Evolutionary conservation across 192 early-diverging fungal species (phyloP).

Genomic region (Coemansia erecta): DNA sequence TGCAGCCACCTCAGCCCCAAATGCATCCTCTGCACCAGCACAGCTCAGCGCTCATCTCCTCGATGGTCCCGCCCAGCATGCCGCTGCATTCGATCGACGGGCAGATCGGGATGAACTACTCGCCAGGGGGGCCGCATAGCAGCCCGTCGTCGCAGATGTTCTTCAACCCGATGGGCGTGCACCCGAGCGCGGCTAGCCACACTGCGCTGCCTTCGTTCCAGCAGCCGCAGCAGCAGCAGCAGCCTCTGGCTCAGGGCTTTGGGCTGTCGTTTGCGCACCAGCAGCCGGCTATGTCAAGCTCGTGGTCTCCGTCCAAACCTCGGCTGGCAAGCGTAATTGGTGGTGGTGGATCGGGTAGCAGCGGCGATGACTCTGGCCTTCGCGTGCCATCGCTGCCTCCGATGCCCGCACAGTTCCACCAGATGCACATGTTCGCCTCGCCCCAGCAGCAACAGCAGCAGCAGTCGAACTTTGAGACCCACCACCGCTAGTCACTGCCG

Average conservation of each 20-base stretch:
- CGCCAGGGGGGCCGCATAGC: background rate
- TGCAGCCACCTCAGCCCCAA: background rate
- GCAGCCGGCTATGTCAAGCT: background rate
- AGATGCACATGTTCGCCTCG: constrained; percentile 1
- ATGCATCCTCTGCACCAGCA: background rate
- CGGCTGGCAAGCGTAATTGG: background rate
- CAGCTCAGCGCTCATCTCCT: no score
- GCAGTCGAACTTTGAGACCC: background rate
- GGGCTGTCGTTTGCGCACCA: constrained; percentile 2
- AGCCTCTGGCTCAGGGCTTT: background rate
- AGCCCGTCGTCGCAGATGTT: constrained; percentile 5
- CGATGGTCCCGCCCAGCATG: no score
- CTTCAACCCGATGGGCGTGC: constrained; percentile 9
- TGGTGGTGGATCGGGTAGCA: background rate
- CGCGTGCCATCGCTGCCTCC: constrained; percentile 3
- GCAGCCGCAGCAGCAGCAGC: no score
- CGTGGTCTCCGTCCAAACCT: constrained; percentile 27
- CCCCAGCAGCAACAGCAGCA: constrained; percentile 17
- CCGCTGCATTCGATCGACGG: no score
- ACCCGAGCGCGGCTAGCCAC: constrained; percentile 6
- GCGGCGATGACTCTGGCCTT: background rate
- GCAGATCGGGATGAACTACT: no score
- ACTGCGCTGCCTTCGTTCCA: constrained; percentile 28
- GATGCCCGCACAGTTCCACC: constrained; percentile 11
- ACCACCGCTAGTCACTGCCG: background rate